Base-by-base conservation (phyloP, 2,329 filamentous ascomycete genomes). In the Diaporthe sp. region DNA sequence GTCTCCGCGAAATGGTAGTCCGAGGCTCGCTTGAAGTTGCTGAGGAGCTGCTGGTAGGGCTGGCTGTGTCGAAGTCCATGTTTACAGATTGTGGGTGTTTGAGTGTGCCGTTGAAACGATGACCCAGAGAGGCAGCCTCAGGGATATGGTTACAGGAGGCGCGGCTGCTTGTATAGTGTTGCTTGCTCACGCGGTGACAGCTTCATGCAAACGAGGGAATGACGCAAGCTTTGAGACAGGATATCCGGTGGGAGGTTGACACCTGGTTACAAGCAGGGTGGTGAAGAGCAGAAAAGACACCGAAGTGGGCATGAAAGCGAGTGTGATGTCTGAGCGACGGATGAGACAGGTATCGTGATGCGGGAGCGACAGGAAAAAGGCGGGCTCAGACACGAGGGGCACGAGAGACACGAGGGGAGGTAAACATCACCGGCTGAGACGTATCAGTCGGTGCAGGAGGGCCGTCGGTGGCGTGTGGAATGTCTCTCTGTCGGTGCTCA, bases 1-100 rank as follows among this genome's bases (percentile, higher is more conserved):
- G 77, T 61, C 86, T 83, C 76, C 84, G 83, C 39, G 81, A 77
- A 31, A 77, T 31, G 4, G 51, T 68, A n/a, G 73, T 2, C 9
- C 70, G 61, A 8, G 70, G 62, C 37, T 83, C 81, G 74, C 79
- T 31, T 53, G 51, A 58, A 17, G 17, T 53, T 37, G 4, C 61
- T 25, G 46, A 44, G 31, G 34, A 46, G 19, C 61, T 31, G 22
- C 67, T 75, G 31, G 58, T 19, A 6, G 57, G 46, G 31, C 39
- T 53, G 46, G 53, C 17, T 28, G 62, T 67, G 25, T n/a, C 62
- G 58, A 67, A 74, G 62, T 58, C 46, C 71, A 75, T 73, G 58
- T 44, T n/a, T 31, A 28, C 46, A 13, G 39, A 49, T 31, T n/a
- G 46, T 37, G 34, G 25, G 51, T 15, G 62, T 46, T 39, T 6